Conservation (phyloP, 1,139 yeast species). For the Yamadazyma membranifaciens region DNA sequence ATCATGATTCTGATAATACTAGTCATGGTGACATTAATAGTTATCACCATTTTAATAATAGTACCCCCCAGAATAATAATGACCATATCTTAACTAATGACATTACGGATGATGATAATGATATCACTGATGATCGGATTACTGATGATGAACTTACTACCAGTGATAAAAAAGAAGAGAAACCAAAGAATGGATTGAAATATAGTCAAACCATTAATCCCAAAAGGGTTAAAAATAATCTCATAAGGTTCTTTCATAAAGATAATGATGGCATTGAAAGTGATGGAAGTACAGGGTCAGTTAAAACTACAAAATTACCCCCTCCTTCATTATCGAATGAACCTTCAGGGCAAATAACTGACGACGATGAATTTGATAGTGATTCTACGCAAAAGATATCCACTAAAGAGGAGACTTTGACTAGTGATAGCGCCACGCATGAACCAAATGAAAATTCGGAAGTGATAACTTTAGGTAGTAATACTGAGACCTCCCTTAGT, state of each 20-base stretch:
- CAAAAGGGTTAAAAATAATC: slow-evolving; percentile 9
- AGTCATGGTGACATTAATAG: background rate
- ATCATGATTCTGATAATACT: background rate
- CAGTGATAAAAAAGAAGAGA: background rate
- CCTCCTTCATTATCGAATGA: background rate
- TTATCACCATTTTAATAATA: background rate
- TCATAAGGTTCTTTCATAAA: slow-evolving; percentile 14
- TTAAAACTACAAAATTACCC: slow-evolving; percentile 12
- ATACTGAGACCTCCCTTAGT: slow-evolving; percentile 8
- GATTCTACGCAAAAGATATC: slow-evolving; percentile 18
- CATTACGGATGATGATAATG: slow-evolving; percentile 4
- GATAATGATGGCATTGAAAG: slow-evolving; percentile 10
- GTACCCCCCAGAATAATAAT: slow-evolving; percentile 1
- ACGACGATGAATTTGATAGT: slow-evolving; percentile 9
- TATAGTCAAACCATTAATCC: slow-evolving; percentile 8
- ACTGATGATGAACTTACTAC: background rate
- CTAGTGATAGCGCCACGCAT: background rate
- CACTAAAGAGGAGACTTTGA: background rate
- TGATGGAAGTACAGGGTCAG: slow-evolving; percentile 16
- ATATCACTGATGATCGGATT: background rate
- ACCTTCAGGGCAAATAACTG: background rate
- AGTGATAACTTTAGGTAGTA: slow-evolving; percentile 32
- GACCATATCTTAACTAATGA: background rate
- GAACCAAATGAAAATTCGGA: slow-evolving; percentile 9
- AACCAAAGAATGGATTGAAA: slow-evolving; percentile 1